Evolutionary conservation across 176 grass and related monocot genomes (phyloP), one percentile per base, ranked within the genome.

Genomic region (Zizania latifolia): DNA sequence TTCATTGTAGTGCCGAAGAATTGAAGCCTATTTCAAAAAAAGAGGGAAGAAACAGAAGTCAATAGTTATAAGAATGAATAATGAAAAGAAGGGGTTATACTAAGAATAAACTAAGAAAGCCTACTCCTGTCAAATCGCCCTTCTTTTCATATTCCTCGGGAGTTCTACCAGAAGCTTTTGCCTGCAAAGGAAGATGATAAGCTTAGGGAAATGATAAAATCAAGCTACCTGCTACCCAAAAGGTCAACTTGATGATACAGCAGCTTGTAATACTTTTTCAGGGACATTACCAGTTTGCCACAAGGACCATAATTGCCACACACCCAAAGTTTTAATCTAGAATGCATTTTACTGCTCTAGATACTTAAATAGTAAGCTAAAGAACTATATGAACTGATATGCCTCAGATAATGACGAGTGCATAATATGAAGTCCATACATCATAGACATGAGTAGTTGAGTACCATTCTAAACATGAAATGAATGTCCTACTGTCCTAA

Each of bases 81-180:
- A 70, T 34, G n/a, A n/a, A 19, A 71, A 55, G 56, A 46, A 58
- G 6, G 30, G 29, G 31, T 66, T 16, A 72, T 44, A 71, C 40
- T 50, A 72, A 77, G 34, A 77, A 35, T 17, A 6, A 36, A 36
- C 4, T 36, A 3, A 3, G 33, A 44, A 10, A 78, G 79, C 86
- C 67, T 91, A 97, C 94, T 80, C 86, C 90, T 67, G 75, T 89
- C 30, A 82, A 61, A 83, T 93, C 83, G 31, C 94, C 94, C 79
- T 78, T 93, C 75, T 79, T 97, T 87, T 89, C 77, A 65, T 79
- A 97, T 75, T 97, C 88, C 71, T 93, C 88, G 56, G 88, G 80
- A 78, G 81, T 87, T 87, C 40, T 80, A 32, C 94, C 94, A 41
- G 88, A 93, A 85, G 94, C 88, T 85, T 97, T 97, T 70, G 90